A percentile compares a stretch with the other conserved stretches of the same genome.
These are phyloP conservation scores for Rhodamnia rubescens DNA, from an alignment of 345 rosid species.

Conservation along the genomic window DNA sequence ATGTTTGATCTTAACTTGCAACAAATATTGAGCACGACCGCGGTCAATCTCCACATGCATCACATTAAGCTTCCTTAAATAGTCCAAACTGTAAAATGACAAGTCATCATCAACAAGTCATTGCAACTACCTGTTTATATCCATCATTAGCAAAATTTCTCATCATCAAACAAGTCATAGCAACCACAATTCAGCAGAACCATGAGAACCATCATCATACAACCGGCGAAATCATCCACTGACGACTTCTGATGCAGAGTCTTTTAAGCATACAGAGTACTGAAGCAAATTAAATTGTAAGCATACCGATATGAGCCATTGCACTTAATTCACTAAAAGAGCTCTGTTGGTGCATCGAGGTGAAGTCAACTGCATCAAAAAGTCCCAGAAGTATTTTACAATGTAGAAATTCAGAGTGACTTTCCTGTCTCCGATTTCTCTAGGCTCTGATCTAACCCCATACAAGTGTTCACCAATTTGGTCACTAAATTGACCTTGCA, in stretches of 20 bases:
- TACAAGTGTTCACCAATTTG: background rate
- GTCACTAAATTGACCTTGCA: background rate
- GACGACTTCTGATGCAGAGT: background rate
- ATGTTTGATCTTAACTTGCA: background rate
- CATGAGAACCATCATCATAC: rapidly evolving
- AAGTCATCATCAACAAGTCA: background rate
- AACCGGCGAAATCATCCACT: background rate
- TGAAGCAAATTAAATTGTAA: background rate
- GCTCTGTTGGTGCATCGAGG: background rate
- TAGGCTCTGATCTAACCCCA: background rate
- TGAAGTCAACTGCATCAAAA: background rate
- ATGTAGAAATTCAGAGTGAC: background rate
- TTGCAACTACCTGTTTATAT: background rate
- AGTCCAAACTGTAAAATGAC: background rate
- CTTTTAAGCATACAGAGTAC: background rate
- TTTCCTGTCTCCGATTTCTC: background rate
- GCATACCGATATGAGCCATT: background rate
- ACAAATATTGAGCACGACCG: background rate
- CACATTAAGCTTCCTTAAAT: background rate
- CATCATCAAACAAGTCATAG: background rate
- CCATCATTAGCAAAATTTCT: background rate
- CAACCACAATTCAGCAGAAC: background rate
- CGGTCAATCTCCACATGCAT: background rate
- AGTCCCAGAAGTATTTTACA: background rate
- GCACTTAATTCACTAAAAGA: background rate